Evolutionary conservation across 768 basidiomycete genomes (phyloP).

Genomic region (Lactarius tabidus): DNA sequence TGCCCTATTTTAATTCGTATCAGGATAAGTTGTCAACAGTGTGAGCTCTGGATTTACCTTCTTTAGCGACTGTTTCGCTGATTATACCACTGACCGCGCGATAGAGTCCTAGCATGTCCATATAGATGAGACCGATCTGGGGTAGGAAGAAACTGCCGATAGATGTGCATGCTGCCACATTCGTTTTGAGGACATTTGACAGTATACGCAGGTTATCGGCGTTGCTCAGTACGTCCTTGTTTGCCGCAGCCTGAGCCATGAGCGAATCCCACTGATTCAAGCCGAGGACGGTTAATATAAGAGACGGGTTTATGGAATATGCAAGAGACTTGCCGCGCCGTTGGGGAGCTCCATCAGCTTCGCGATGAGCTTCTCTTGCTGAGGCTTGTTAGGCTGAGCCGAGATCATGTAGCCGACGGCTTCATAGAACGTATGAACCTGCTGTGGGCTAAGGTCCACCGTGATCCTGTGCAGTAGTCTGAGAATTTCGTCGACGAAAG

Average conservation of each 20-base stretch:
- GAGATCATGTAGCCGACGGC: conserved; percentile 99
- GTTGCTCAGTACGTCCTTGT: conserved; percentile 86
- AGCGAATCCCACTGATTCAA: conserved; percentile 84
- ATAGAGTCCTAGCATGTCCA: conserved; percentile 98
- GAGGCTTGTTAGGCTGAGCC: conserved; percentile 95
- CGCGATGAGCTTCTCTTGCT: conserved; percentile 90
- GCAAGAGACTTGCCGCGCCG: conserved; percentile 54
- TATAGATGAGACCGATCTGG: conserved; percentile 93
- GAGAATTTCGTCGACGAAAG: conserved; percentile 96
- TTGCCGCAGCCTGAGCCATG: conserved; percentile 92
- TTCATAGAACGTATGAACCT: conserved; percentile 99
- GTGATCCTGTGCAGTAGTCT: conserved; percentile 90
- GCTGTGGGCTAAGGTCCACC: conserved; percentile 88
- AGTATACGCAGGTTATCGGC: conserved; percentile 95
- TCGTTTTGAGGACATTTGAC: conserved; percentile 95
- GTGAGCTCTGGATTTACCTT: conserved; percentile 49
- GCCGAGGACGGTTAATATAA: neutral
- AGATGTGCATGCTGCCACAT: conserved; percentile 94
- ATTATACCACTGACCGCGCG: conserved; percentile 97
- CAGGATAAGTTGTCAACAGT: neutral
- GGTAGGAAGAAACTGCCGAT: conserved; percentile 97
- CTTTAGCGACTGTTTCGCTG: conserved; percentile 83
- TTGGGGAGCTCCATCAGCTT: conserved; percentile 98
- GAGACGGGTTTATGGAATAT: neutral
- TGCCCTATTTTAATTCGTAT: conserved; percentile 47